phyloP scores from a whole-genome alignment of 2,329 filamentous ascomycete genomes.

The Knufia fluminis region DNA sequence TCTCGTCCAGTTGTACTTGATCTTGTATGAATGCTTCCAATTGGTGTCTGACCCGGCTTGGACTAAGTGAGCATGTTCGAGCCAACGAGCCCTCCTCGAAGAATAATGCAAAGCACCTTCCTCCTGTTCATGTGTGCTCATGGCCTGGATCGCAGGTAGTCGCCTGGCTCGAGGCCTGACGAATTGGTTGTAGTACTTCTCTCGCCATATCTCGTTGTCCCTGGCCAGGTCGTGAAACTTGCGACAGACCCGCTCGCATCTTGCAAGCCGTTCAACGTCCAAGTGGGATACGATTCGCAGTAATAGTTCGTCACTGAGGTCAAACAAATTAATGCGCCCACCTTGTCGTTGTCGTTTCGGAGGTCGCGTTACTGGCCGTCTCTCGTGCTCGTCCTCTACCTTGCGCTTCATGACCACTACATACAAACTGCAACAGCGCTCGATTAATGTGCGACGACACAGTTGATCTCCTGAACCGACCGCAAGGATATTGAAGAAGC shows the following conservation, averaged over 20 bases:
- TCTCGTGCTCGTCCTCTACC: slow-evolving; percentile 13
- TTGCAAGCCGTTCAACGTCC: slow-evolving; percentile 58
- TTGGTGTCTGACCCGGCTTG: slow-evolving; percentile 46
- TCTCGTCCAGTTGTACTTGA: slow-evolving; percentile 82
- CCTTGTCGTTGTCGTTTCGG: slow-evolving; percentile 39
- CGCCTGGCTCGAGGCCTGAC: slow-evolving; percentile 70
- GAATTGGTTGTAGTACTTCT: slow-evolving; percentile 77
- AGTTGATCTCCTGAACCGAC: background rate
- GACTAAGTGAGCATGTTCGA: slow-evolving; percentile 51
- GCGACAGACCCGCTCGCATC: slow-evolving; percentile 60
- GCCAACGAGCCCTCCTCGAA: slow-evolving; percentile 50
- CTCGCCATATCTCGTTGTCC: slow-evolving; percentile 87
- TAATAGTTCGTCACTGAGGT: slow-evolving; percentile 77
- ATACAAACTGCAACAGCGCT: background rate
- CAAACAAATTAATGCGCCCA: slow-evolving; percentile 45
- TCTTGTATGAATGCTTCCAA: slow-evolving; percentile 83
- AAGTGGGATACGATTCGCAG: slow-evolving; percentile 74
- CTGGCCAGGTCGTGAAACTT: slow-evolving; percentile 63
- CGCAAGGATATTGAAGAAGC: too few species aligned
- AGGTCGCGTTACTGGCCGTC: slow-evolving; percentile 37
- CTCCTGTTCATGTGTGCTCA: slow-evolving; percentile 20
- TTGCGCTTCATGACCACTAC: slow-evolving; percentile 30
- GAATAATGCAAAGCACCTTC: background rate
- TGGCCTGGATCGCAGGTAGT: slow-evolving; percentile 55
- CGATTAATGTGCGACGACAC: background rate